These are phyloP conservation scores for Cajanus cajan DNA, from an alignment of 306 rosid genomes.

Conservation along the genomic window DNA sequence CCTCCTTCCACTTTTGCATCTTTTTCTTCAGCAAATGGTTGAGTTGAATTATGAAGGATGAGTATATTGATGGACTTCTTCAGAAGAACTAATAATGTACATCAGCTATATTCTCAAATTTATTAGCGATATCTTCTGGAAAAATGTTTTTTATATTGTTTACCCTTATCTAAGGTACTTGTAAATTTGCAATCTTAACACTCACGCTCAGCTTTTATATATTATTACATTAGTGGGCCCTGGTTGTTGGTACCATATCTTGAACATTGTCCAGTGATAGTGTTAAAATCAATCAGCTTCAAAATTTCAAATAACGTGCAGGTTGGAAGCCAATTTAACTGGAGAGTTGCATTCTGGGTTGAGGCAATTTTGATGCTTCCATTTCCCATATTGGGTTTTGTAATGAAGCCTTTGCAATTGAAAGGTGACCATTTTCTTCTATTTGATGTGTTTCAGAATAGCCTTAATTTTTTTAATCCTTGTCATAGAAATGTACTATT, in stretches of 20 bases:
- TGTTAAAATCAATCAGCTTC: constrained; percentile 12
- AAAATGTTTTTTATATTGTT: neutral
- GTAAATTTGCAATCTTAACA: neutral
- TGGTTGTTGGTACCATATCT: neutral
- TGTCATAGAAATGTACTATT: neutral
- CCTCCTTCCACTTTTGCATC: neutral
- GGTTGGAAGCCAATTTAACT: constrained; percentile 71
- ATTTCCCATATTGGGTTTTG: constrained; percentile 77
- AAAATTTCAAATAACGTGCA: constrained; percentile 32
- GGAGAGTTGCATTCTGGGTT: constrained; percentile 87
- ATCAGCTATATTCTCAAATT: neutral
- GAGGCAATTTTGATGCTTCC: constrained; percentile 95
- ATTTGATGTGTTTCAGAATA: constrained; percentile 19
- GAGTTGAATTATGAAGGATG: constrained; percentile 6
- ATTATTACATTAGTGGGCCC: neutral
- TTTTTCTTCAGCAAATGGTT: neutral
- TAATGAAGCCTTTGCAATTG: constrained; percentile 72
- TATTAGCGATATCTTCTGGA: neutral
- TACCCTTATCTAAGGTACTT: constrained; percentile 20
- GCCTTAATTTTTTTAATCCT: constrained; percentile 3
- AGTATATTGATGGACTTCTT: neutral
- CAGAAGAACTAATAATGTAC: constrained; percentile 1
- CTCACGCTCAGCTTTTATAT: neutral
- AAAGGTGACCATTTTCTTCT: constrained; percentile 54
- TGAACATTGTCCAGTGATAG: constrained; percentile 13